These are phyloP conservation scores for Hypocrella siamensis DNA, from an alignment of 2,329 filamentous ascomycete species.

Conservation along the genomic window DNA sequence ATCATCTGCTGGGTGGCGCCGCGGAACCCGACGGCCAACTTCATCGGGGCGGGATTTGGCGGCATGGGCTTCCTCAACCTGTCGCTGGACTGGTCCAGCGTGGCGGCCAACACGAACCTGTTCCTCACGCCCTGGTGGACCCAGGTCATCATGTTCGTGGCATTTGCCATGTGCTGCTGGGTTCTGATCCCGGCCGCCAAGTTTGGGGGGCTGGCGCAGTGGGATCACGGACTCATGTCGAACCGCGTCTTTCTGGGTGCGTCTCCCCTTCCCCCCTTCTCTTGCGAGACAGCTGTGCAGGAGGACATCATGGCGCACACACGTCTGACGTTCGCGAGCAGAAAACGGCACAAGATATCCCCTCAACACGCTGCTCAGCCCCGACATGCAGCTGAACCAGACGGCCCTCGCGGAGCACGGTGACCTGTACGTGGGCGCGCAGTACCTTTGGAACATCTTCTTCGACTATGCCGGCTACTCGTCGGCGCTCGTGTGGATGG, in stretches of 20 bases:
- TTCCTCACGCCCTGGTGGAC: slow-evolving; percentile 45
- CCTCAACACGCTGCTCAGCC: slow-evolving; percentile 15
- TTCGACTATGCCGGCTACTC: slow-evolving; percentile 45
- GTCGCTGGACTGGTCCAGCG: slow-evolving; percentile 44
- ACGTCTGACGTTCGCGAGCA: slow-evolving; percentile 3
- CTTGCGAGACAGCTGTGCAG: background rate
- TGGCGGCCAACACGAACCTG: slow-evolving; percentile 33
- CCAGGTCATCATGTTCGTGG: slow-evolving; percentile 37
- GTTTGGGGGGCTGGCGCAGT: slow-evolving; percentile 36
- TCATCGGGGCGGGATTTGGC: slow-evolving; percentile 43
- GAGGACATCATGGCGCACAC: too few species aligned
- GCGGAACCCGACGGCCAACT: slow-evolving; percentile 40
- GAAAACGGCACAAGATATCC: slow-evolving; percentile 19
- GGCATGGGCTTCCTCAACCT: slow-evolving; percentile 47
- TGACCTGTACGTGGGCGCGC: slow-evolving; percentile 39
- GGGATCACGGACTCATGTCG: slow-evolving; percentile 39
- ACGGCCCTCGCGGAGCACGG: slow-evolving; percentile 31
- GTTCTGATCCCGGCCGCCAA: slow-evolving; percentile 42
- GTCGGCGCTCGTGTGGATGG: slow-evolving; percentile 42
- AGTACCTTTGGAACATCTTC: slow-evolving; percentile 41
- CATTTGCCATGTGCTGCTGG: slow-evolving; percentile 41
- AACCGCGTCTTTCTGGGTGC: slow-evolving; percentile 32
- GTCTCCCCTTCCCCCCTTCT: background rate
- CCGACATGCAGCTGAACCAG: slow-evolving; percentile 26
- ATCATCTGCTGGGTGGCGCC: slow-evolving; percentile 50